Evolutionary conservation across 2,329 filamentous ascomycete species (phyloP).

Genomic region (Xylariaceae sp.): DNA sequence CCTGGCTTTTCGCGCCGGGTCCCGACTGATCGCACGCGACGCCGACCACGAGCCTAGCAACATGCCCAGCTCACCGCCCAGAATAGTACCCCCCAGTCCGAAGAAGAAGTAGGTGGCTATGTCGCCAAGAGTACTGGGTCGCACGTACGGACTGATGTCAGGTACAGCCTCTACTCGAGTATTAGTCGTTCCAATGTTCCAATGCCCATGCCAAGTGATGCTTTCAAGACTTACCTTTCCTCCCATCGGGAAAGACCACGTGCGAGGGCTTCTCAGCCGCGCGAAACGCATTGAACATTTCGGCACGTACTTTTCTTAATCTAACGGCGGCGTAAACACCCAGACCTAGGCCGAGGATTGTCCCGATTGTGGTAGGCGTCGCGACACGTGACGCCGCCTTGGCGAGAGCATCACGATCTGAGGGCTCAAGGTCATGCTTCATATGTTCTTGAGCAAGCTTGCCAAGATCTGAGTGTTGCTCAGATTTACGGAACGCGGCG

Average conservation of each 20-base stretch:
- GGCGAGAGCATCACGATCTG: slow-evolving; percentile 57
- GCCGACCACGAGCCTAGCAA: slow-evolving; percentile 56
- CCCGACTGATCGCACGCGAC: slow-evolving; percentile 48
- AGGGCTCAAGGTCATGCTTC: slow-evolving; percentile 50
- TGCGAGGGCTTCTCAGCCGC: slow-evolving; percentile 60
- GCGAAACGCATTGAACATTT: slow-evolving; percentile 62
- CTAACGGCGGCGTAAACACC: slow-evolving; percentile 57
- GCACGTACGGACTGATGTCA: slow-evolving; percentile 56
- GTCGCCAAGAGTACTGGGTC: slow-evolving; percentile 58
- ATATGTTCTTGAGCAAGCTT: slow-evolving; percentile 57
- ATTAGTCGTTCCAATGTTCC: neutral
- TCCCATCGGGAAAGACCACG: slow-evolving; percentile 60
- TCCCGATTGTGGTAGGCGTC: slow-evolving; percentile 56
- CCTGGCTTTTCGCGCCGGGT: slow-evolving; percentile 52
- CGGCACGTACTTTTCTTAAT: slow-evolving; percentile 51
- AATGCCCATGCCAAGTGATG: neutral
- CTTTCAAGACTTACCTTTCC: slow-evolving; percentile 43
- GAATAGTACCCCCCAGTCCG: slow-evolving; percentile 57
- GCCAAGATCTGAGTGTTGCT: slow-evolving; percentile 46
- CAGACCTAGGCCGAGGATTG: slow-evolving; percentile 57
- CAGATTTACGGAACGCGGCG: slow-evolving; percentile 34
- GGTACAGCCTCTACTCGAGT: slow-evolving; percentile 52
- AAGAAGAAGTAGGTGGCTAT: slow-evolving; percentile 63
- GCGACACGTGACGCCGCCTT: slow-evolving; percentile 55
- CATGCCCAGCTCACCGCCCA: slow-evolving; percentile 63